These are phyloP conservation scores for Lepidium africanum DNA, from an alignment of 345 rosid species.

Conservation along the genomic window DNA sequence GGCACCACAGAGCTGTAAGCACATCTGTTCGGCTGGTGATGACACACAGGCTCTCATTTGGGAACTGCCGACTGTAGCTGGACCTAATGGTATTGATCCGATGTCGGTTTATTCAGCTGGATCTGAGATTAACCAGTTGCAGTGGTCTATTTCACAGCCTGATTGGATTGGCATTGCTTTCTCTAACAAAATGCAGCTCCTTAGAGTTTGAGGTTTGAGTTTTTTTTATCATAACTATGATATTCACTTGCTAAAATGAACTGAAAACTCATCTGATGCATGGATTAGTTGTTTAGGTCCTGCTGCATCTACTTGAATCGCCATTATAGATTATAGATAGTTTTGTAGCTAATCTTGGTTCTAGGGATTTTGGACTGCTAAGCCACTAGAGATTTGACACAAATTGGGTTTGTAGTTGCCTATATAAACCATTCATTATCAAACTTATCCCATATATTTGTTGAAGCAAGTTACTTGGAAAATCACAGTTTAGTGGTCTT, in stretches of 20 bases:
- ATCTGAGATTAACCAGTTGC: slow-evolving; percentile 85
- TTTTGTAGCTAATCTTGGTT: neutral
- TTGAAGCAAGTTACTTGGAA: neutral
- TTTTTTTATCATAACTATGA: neutral
- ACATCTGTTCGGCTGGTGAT: slow-evolving; percentile 86
- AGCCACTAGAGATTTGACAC: neutral
- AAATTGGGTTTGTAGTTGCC: neutral
- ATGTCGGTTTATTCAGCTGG: slow-evolving; percentile 77
- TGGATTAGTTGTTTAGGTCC: neutral
- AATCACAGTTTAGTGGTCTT: neutral
- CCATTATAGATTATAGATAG: neutral
- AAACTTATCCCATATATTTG: neutral
- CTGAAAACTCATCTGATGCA: neutral
- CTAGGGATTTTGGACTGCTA: neutral
- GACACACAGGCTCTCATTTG: slow-evolving; percentile 78
- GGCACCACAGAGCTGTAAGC: slow-evolving; percentile 79
- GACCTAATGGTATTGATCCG: slow-evolving; percentile 92
- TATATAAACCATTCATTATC: neutral
- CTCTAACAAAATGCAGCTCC: slow-evolving; percentile 77
- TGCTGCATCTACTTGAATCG: neutral
- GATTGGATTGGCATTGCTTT: slow-evolving; percentile 94
- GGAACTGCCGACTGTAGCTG: slow-evolving; percentile 92
- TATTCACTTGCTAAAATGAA: neutral
- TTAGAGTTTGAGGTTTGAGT: slow-evolving; percentile 62
- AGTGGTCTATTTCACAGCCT: slow-evolving; percentile 79